A percentile compares a stretch with the other conserved stretches of the same genome.
These are phyloP conservation scores for Cladosporium oxysporum DNA, from an alignment of 2,329 filamentous ascomycete species.

Conservation along the genomic window DNA sequence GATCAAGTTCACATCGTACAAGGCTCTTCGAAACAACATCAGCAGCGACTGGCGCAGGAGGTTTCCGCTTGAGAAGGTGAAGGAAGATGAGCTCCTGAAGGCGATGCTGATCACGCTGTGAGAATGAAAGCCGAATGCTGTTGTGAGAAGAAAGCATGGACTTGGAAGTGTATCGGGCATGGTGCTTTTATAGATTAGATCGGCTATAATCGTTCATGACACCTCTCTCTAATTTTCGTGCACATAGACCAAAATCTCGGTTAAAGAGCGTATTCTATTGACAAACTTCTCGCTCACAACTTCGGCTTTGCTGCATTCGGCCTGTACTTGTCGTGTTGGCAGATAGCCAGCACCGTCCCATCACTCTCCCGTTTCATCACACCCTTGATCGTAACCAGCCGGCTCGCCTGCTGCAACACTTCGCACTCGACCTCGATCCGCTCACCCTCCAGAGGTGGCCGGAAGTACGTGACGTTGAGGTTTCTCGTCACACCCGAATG, in stretches of 20 bases:
- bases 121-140: too few relatives aligned
- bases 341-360: slow-evolving; percentile 38
- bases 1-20: neutral
- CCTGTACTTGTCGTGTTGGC: slow-evolving; percentile 38
- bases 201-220: too few relatives aligned
- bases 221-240: too few relatives aligned
- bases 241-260: too few relatives aligned
- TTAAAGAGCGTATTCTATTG: too few relatives aligned
- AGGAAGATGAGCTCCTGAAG: neutral
- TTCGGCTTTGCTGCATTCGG: neutral
- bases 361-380: slow-evolving; percentile 42
- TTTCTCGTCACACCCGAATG: slow-evolving; percentile 45
- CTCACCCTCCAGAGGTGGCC: slow-evolving; percentile 44
- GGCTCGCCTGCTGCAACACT: slow-evolving; percentile 47
- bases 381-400: slow-evolving; percentile 43
- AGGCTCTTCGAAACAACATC: neutral
- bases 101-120: neutral
- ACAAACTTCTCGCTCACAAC: neutral
- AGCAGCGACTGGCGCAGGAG: neutral
- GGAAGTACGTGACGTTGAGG: slow-evolving; percentile 50
- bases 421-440: slow-evolving; percentile 46
- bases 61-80: neutral
- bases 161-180: too few relatives aligned
- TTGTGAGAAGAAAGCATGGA: too few relatives aligned
- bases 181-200: too few relatives aligned